These are phyloP conservation scores for Claviceps capensis DNA, from an alignment of 2,329 filamentous ascomycete genomes.

Conservation along the genomic window DNA sequence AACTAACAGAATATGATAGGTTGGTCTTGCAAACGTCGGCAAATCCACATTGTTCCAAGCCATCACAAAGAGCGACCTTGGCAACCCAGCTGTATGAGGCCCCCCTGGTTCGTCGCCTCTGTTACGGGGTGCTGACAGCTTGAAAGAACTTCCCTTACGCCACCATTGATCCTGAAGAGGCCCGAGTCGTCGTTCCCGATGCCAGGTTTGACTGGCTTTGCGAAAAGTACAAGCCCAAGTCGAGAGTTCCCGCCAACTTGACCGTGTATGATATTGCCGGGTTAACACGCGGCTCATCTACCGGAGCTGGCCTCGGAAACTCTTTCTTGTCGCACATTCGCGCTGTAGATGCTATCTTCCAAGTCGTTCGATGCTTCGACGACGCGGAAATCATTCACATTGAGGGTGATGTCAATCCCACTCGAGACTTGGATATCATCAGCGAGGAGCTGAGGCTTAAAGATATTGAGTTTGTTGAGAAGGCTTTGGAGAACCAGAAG, in stretches of 20 bases:
- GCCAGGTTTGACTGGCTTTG: constrained; percentile 91
- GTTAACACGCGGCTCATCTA: constrained; percentile 88
- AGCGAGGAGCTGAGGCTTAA: constrained; percentile 92
- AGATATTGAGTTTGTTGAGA: constrained; percentile 97
- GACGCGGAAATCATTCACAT: constrained; percentile 99
- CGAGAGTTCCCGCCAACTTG: constrained; percentile 87
- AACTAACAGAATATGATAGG: constrained; percentile 34
- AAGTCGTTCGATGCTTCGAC: constrained; percentile 93
- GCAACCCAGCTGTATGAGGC: constrained; percentile 79
- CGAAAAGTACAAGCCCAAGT: constrained; percentile 96
- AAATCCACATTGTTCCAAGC: constrained; percentile 99
- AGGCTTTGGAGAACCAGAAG: constrained; percentile 78
- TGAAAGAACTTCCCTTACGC: constrained; percentile 91
- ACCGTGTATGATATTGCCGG: constrained; percentile 98
- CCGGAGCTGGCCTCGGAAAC: constrained; percentile 93
- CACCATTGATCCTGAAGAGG: constrained; percentile 97
- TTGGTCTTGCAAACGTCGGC: constrained; percentile 96
- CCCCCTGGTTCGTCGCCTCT: constrained; percentile 17
- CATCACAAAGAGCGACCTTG: constrained; percentile 93
- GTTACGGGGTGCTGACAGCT: constrained; percentile 27
- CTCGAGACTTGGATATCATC: constrained; percentile 91
- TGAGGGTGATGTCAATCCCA: constrained; percentile 93
- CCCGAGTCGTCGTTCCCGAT: constrained; percentile 92
- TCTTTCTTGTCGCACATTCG: constrained; percentile 97
- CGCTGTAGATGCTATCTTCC: constrained; percentile 95